phyloP scores from a whole-genome alignment of 345 rosid genomes.

The Abelmoschus esculentus region DNA sequence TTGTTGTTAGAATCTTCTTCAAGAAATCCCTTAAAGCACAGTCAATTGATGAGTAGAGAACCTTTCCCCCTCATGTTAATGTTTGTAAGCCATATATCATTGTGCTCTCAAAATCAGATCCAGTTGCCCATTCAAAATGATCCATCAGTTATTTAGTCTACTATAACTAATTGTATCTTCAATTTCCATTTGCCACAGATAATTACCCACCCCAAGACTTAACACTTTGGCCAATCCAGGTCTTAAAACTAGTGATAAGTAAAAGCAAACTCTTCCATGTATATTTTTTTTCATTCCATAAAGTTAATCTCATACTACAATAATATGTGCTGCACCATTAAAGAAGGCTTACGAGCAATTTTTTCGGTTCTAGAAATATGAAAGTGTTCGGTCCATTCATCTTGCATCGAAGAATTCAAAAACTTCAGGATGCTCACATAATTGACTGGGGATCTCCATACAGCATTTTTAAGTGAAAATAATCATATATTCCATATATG shows the following conservation, averaged over 20 bases:
- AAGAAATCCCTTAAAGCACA: background rate
- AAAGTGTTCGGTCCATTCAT: slow-evolving; percentile 1
- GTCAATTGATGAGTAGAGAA: background rate
- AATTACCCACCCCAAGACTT: background rate
- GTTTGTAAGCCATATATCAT: background rate
- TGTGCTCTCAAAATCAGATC: background rate
- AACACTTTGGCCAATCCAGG: slow-evolving; percentile 1
- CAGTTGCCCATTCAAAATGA: background rate
- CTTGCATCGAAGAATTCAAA: slow-evolving; percentile 6
- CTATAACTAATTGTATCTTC: background rate
- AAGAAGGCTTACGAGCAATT: background rate
- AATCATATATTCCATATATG: background rate
- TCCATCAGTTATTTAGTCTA: background rate
- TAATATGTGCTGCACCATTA: background rate
- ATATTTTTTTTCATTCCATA: background rate
- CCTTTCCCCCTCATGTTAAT: no score
- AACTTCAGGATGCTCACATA: background rate
- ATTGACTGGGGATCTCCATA: background rate
- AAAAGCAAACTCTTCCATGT: background rate
- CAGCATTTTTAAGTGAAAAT: background rate
- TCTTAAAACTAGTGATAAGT: background rate
- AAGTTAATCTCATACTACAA: background rate
- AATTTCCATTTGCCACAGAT: slow-evolving; percentile 1
- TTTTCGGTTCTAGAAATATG: slow-evolving; percentile 1
- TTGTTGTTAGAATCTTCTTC: background rate